Base-by-base conservation (phyloP, 192 early-diverging fungal genomes). In the Umbelopsis ramanniana region DNA sequence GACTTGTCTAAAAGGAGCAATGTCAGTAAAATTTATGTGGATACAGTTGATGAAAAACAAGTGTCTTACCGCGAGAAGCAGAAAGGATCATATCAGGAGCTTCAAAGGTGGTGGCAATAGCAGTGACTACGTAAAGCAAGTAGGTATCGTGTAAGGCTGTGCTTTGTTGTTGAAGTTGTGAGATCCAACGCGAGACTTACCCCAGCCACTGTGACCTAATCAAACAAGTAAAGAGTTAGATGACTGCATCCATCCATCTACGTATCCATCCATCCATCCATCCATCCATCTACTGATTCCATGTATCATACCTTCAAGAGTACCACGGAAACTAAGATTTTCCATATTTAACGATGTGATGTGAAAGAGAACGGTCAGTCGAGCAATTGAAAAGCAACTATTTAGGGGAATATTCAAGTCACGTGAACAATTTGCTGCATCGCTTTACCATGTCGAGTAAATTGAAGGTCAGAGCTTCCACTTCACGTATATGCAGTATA, bases 81-180 rank as follows among this genome's bases (percentile, higher is more conserved):
- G 97, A 96, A 83, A 99, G 86, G 74, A 99, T 87, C 87, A 96
- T 95, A 87, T 98, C 94, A 71, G 95, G 96, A 80, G 91, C 86
- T 90, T 98, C 97, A 67, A 91, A 88, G 67, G 95, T 91, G 83
- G 97, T 99, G 83, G 97, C 96, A 76, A 99, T 93, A 81, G 96
- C 92, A 76, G 97, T 99, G 84, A 99, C 95, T 76, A 70, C 6
- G 15, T 21, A 29, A 63, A 33, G 54, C 26, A 66, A 7, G 37
- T 40, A 52, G 19, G 40, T 43, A 21, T 19, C 26, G 17, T 52
- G 11, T 53, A 52, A 33, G 35, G 26, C n/a, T 54, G 48, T 19
- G 40, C 21, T 45, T 68, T 38, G 37, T 29, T 33, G 6, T 22
- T 15, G n/a, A 21, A 10, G 9, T 24, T 70, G 4, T 2, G 15